These are phyloP conservation scores for Closterium sp. DNA, from an alignment of 139 green algal genomes.

Conservation along the genomic window DNA sequence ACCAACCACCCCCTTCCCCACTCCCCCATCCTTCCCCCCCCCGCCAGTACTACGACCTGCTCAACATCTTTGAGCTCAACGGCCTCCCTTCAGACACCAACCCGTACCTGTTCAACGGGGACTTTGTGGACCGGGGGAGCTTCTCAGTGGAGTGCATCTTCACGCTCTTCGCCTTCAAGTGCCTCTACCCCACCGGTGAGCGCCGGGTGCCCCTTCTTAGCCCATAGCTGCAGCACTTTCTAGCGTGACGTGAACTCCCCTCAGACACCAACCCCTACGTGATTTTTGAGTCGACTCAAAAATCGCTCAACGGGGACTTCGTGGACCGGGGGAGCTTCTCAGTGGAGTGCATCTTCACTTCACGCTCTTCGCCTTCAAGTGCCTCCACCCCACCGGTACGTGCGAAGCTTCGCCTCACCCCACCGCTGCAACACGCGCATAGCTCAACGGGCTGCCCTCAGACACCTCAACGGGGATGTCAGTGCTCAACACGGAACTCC, in stretches of 20 bases:
- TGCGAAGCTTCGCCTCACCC: no score
- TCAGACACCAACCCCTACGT: conserved; percentile 87
- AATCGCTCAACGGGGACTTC: conserved; percentile 99
- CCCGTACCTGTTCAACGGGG: conserved; percentile 98
- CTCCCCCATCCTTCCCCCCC: no score
- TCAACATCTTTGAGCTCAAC: conserved; percentile 96
- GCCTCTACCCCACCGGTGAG: conserved; percentile 61
- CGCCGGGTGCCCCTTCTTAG: neutral
- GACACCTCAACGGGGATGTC: no score
- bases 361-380: conserved; percentile 88
- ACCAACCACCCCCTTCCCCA: no score
- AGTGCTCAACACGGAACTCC: no score
- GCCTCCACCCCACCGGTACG: conserved; percentile 64
- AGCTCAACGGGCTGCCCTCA: no score
- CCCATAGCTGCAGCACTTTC: conserved; percentile 91
- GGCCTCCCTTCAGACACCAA: conserved; percentile 79
- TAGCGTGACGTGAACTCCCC: conserved; percentile 85
- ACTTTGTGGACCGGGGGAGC: conserved; percentile 96
- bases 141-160: conserved; percentile 93
- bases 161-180: conserved; percentile 88
- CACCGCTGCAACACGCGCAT: no score
- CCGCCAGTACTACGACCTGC: conserved; percentile 66
- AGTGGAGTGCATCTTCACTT: conserved; percentile 92
- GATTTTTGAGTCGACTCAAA: no score
- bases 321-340: conserved; percentile 92